Evolutionary conservation across 768 basidiomycete species (phyloP), one percentile per base, ranked within the genome.

Genomic region (Phylloporus rhodoxanthus): DNA sequence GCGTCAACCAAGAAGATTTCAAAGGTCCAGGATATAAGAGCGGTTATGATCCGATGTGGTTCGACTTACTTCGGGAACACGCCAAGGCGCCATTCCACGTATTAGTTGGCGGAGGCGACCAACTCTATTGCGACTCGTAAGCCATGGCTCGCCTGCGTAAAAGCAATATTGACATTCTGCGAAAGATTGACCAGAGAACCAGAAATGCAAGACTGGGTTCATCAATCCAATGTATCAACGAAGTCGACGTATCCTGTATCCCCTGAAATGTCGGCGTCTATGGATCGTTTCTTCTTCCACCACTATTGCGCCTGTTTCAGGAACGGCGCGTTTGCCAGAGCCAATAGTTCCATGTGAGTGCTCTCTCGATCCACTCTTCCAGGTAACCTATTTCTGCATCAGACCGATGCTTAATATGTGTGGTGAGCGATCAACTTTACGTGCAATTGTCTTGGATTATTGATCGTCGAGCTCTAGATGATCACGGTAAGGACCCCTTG

Each of bases 91-190:
- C 95, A 0, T 92, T 92, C 63, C 95, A 99, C 60, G 81, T 75
- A n/a, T 75, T 98, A 30, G 84, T 96, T 6, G 95, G 95, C 15
- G 95, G 95, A 17, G 92, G 93, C 10, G 92, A 95, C 65, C 93
- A 95, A 64, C 74, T 96, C 15, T 96, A 92, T 59, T 91, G 89
- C 54, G 90, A 92, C 56, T 71, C 75, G 85, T 85, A 58, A 38
- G 81, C 60, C 21, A 15, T 26, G 19, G 14, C 34, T 48, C 17
- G 21, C 36, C n/a, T 4, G 13, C 19, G 39, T 32, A 11, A 26
- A 44, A 6, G 3, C 21, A 25, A 26, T 37, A 19, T 33, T 46
- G 54, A 59, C 37, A 8, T 43, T 34, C 9, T 38, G 26, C 4
- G 15, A 17, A 58, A 87, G 86, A 30, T 64, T 99, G 45, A 86